Evolutionary conservation across 176 grass and related monocot species (phyloP).

Genomic region (Thalia dealbata): DNA sequence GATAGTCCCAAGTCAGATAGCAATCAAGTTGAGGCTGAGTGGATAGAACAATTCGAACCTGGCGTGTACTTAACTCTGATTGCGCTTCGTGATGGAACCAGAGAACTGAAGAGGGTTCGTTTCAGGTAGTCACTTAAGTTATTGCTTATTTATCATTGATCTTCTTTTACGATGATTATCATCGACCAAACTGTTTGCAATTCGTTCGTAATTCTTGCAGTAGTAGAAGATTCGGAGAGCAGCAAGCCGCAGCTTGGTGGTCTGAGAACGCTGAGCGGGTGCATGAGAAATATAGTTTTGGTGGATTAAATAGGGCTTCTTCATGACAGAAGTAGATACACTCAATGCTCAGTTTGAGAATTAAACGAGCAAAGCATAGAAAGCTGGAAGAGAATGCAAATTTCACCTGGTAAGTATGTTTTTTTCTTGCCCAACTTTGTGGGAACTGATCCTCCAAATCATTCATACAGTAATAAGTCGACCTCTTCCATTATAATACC

Average conservation of each 20-base stretch:
- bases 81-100: conserved; percentile 71
- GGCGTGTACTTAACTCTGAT: conserved; percentile 87
- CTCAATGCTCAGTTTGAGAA: neutral
- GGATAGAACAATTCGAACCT: conserved; percentile 92
- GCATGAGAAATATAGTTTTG: conserved; percentile 78
- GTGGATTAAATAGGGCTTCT: conserved; percentile 45
- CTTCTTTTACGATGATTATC: neutral
- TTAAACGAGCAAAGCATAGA: neutral
- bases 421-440: neutral
- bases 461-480: neutral
- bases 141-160: neutral
- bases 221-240: conserved; percentile 75
- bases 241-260: conserved; percentile 93
- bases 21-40: conserved; percentile 70
- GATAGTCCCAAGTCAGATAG: conserved; percentile 50
- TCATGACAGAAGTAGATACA: conserved; percentile 40
- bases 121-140: conserved; percentile 51
- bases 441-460: neutral
- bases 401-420: neutral
- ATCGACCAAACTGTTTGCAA: neutral
- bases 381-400: neutral
- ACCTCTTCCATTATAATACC: neutral
- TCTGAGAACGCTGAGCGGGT: conserved; percentile 74
- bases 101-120: conserved; percentile 85
- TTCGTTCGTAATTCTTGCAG: conserved; percentile 26